phyloP scores from a whole-genome alignment of 129 eudicot species.

The Chrysanthemum makinoi region DNA sequence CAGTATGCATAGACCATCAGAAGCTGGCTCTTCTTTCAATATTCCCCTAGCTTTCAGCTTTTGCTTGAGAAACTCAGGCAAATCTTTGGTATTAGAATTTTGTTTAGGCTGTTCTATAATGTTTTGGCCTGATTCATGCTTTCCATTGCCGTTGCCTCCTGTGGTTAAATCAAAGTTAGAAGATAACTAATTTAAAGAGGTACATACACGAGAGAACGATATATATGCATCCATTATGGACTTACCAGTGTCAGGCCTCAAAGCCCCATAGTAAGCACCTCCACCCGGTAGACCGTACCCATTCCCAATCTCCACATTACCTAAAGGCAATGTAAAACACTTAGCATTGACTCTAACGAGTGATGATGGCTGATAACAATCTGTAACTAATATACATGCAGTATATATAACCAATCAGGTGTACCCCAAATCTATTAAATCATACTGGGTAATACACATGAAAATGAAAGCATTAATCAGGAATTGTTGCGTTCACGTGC shows the following conservation, averaged over 20 bases:
- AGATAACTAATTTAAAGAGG: background rate
- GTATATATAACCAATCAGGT: background rate
- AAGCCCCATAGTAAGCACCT: constrained; percentile 67
- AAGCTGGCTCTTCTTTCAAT: constrained; percentile 51
- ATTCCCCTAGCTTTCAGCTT: constrained; percentile 93
- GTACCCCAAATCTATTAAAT: too few relatives aligned
- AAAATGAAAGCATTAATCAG: too few relatives aligned
- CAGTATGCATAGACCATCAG: constrained; percentile 40
- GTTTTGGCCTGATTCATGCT: constrained; percentile 34
- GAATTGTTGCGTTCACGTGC: too few relatives aligned
- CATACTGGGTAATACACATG: too few relatives aligned
- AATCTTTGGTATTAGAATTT: constrained; percentile 43
- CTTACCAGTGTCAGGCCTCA: constrained; percentile 43
- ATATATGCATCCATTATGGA: constrained; percentile 6
- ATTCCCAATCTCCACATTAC: constrained; percentile 87
- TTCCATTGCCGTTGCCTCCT: constrained; percentile 38
- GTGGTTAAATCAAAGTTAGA: constrained; percentile 14
- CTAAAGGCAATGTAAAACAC: constrained; percentile 29
- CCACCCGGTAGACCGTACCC: constrained; percentile 99
- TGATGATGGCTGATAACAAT: background rate
- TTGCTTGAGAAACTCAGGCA: constrained; percentile 89
- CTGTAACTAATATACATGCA: background rate
- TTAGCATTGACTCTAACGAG: constrained; percentile 1
- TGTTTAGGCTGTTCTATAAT: constrained; percentile 44
- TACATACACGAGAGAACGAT: background rate